Conservation (phyloP, 2,329 filamentous ascomycete genomes). For the Phialemoniopsis sp. region DNA sequence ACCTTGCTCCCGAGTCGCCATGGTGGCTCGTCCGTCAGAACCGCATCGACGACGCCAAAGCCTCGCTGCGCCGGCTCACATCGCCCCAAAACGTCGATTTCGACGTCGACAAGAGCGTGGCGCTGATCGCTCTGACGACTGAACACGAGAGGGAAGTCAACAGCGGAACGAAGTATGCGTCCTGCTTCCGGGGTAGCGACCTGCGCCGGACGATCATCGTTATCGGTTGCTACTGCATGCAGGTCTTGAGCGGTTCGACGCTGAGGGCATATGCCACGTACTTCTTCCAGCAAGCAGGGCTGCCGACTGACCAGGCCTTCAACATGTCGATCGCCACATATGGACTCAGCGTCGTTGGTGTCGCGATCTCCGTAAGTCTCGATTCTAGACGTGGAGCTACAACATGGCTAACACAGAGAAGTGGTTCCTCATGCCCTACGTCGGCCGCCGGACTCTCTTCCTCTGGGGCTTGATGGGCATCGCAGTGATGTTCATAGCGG, state of each 20-base stretch:
- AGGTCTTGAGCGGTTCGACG: too few species aligned
- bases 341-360: too few species aligned
- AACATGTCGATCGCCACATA: too few species aligned
- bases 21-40: constrained; percentile 30
- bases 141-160: constrained; percentile 28
- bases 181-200: constrained; percentile 32
- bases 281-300: too few species aligned
- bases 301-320: too few species aligned
- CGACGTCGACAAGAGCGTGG: constrained; percentile 32
- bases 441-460: constrained; percentile 12
- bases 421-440: constrained; percentile 10
- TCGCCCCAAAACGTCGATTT: constrained; percentile 31
- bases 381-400: too few species aligned
- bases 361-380: too few species aligned
- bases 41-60: constrained; percentile 19
- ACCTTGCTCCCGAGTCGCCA: constrained; percentile 28
- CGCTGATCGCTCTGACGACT: constrained; percentile 27
- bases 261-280: too few species aligned
- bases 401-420: constrained; percentile 1
- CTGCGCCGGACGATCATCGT: constrained; percentile 23
- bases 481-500: constrained; percentile 9
- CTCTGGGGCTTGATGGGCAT: constrained; percentile 8
- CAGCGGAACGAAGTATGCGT: constrained; percentile 27
- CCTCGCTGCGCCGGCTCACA: constrained; percentile 26
- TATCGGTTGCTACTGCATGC: too few species aligned